Evolutionary conservation across 2,329 filamentous ascomycete genomes (phyloP).

Genomic region (Nemania sp.): DNA sequence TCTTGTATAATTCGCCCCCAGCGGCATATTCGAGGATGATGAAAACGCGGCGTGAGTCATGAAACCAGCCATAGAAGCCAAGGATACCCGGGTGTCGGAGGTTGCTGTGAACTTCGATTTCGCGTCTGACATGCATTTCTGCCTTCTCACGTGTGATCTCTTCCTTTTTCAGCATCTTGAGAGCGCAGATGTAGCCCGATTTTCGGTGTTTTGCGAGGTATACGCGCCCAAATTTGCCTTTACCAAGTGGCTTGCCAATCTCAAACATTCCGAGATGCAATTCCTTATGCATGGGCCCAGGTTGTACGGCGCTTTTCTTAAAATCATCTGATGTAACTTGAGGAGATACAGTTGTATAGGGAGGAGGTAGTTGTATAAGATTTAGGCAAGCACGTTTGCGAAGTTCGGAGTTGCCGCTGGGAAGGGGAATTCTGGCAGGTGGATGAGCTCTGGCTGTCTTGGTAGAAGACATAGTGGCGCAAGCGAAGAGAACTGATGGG

Average conservation of each 20-base stretch:
- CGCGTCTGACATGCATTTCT: conserved; percentile 85
- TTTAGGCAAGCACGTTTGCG: neutral
- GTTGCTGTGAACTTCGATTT: conserved; percentile 90
- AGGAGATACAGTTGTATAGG: neutral
- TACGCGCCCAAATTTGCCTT: conserved; percentile 87
- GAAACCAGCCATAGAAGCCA: conserved; percentile 85
- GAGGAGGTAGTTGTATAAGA: neutral
- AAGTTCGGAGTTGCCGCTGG: conserved; percentile 2
- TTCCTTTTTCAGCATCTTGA: conserved; percentile 87
- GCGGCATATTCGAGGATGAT: conserved; percentile 87
- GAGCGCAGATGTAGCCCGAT: conserved; percentile 84
- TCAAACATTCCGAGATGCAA: conserved; percentile 95
- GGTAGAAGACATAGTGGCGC: conserved; percentile 6
- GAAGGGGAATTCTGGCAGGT: neutral
- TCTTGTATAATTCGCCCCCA: conserved; percentile 87
- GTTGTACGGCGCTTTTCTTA: neutral
- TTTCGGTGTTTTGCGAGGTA: conserved; percentile 83
- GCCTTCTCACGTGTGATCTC: conserved; percentile 80
- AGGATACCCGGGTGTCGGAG: conserved; percentile 86
- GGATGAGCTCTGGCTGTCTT: neutral
- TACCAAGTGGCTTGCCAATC: conserved; percentile 85
- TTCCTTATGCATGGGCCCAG: neutral
- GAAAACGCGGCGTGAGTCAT: conserved; percentile 87
- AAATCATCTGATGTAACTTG: conserved; percentile 48
- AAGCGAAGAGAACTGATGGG: conserved; percentile 4